Base-by-base conservation (phyloP, 2,329 filamentous ascomycete species). In the Aspergillus sp. region DNA sequence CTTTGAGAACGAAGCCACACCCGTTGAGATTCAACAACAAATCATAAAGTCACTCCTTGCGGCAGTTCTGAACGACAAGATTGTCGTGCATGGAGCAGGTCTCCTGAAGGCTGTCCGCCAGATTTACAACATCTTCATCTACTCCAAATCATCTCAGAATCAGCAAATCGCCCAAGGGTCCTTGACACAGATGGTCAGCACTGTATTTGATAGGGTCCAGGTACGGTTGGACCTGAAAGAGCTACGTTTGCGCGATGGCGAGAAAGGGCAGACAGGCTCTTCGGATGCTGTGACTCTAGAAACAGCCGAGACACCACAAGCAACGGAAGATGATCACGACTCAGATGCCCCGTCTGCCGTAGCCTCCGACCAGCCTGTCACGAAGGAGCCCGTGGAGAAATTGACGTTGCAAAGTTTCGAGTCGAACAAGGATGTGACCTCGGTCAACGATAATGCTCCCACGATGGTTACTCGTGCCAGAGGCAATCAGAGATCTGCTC, bases 91-190 rank as follows among this genome's bases (percentile, higher is more conserved):
- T 75, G 95, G 95, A 61, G 94, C 95, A 39, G 96, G 95, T 64
- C 84, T 99, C 63, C 83, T 99, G 66, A 99, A 99, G 81, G 94
- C 95, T 57, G 92, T 99, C 66, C 90, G 95, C 68, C 92, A 98
- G 77, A 96, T 97, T 60, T 99, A 99, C 83, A 99, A 99, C 80
- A 96, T 99, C 68, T 99, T 99, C 77, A 83, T 99, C 62, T 86
- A 98, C 54, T 98, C 94, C 66, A 92, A 95, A 73, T 96, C 89
- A 65, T 96, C 90, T 64, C 87, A 92, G 59, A 99, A 98, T 74
- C 95, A 99, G 80, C 93, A 96, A 76, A 91, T 98, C 53, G 96
- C 96, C 1, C 96, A 99, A 75, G 95, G 95, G 2, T 97, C 95
- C 3, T 81, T 99, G 71, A 96, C 94, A 3, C 95, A 99, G 78